Evolutionary conservation across 2,329 filamentous ascomycete genomes (phyloP).

Genomic region (Stachybotrys chlorohalonatus): DNA sequence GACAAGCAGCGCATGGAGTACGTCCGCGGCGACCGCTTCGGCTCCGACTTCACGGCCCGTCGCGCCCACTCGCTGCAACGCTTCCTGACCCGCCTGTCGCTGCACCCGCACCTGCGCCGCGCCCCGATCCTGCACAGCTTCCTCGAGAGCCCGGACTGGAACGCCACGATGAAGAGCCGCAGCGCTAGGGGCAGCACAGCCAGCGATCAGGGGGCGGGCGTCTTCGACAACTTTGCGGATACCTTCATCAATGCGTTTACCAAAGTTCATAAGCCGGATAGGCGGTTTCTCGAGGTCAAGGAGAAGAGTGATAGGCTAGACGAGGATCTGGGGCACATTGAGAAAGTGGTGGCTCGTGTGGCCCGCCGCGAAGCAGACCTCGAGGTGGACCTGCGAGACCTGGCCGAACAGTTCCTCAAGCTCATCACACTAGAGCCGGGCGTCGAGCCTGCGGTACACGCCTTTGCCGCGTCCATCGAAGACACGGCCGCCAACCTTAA

Average conservation of each 20-base stretch:
- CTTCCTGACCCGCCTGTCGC: constrained; percentile 75
- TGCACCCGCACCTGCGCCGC: constrained; percentile 82
- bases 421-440: constrained; percentile 83
- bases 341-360: constrained; percentile 90
- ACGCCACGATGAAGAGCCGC: constrained; percentile 82
- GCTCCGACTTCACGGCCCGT: constrained; percentile 80
- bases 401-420: constrained; percentile 91
- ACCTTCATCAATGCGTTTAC: constrained; percentile 96
- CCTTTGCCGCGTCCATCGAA: constrained; percentile 79
- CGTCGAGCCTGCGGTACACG: constrained; percentile 71
- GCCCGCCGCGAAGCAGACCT: constrained; percentile 81
- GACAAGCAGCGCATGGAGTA: constrained; percentile 99
- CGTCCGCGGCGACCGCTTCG: constrained; percentile 91
- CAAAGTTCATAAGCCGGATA: constrained; percentile 91
- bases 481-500: constrained; percentile 73
- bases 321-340: constrained; percentile 84
- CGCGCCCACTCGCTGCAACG: constrained; percentile 85
- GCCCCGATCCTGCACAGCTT: constrained; percentile 79
- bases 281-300: constrained; percentile 86
- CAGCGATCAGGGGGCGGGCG: constrained; percentile 48
- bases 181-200: constrained; percentile 53
- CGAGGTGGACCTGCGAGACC: constrained; percentile 78
- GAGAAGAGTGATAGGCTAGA: constrained; percentile 91
- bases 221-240: constrained; percentile 93
- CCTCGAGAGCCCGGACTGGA: constrained; percentile 91